Percentiles rank a stretch among this genome's conserved stretches.
These are phyloP conservation scores for Debaryomycetaceae sp. DNA, from an alignment of 1,139 yeast species.

Conservation along the genomic window DNA sequence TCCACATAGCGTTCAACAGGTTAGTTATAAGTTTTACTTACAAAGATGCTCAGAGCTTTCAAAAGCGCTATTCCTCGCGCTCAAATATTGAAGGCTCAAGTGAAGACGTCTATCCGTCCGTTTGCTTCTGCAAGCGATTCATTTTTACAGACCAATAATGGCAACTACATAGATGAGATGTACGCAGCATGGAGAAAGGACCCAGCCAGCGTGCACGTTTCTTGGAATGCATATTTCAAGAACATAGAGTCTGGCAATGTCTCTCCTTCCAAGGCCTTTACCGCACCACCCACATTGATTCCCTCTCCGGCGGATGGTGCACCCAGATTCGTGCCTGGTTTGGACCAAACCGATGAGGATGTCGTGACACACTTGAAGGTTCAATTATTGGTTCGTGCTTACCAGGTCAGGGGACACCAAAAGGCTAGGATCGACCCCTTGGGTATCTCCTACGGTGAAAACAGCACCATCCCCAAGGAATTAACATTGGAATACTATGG, in stretches of 20 bases:
- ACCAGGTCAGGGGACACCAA: conserved; percentile 97
- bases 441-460: conserved; percentile 80
- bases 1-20: conserved; percentile 5
- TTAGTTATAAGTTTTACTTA: conserved; percentile 1
- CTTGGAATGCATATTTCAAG: conserved; percentile 96
- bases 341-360: conserved; percentile 48
- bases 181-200: conserved; percentile 91
- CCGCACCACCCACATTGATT: conserved; percentile 86
- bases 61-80: conserved; percentile 39
- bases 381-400: conserved; percentile 94
- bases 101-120: conserved; percentile 14
- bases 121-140: conserved; percentile 50
- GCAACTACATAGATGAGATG: conserved; percentile 96
- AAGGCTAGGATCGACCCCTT: conserved; percentile 95
- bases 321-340: conserved; percentile 54
- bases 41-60: conserved; percentile 43
- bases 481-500: conserved; percentile 89
- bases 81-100: conserved; percentile 18
- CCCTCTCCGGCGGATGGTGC: conserved; percentile 76
- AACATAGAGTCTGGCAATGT: conserved; percentile 71
- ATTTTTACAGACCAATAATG: conserved; percentile 81
- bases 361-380: conserved; percentile 90
- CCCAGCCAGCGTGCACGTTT: conserved; percentile 86
- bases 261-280: conserved; percentile 74
- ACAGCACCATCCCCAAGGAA: conserved; percentile 68